phyloP scores from a whole-genome alignment of 805 yeast genomes.

The Ogataea parapolymorpha region DNA sequence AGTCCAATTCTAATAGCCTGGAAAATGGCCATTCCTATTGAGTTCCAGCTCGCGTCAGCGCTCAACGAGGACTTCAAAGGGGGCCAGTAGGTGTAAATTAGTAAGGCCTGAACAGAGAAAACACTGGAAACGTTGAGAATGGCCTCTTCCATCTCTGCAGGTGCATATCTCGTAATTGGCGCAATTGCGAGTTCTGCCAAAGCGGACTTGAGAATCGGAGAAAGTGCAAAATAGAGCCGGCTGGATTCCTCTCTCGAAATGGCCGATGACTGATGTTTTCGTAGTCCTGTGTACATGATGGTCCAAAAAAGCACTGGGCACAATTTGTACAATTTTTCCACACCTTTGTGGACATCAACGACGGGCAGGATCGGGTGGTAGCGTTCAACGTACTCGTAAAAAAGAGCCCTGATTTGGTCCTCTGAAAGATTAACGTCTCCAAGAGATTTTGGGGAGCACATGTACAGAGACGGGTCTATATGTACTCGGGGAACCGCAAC shows the following conservation, averaged over 20 bases:
- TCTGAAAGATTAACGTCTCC: slow-evolving; percentile 65
- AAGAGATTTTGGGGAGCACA: slow-evolving; percentile 64
- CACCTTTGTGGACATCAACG: slow-evolving; percentile 77
- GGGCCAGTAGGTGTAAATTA: slow-evolving; percentile 91
- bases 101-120: slow-evolving; percentile 89
- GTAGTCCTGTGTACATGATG: slow-evolving; percentile 75
- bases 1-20: slow-evolving; percentile 91
- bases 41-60: slow-evolving; percentile 95
- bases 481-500: slow-evolving; percentile 19
- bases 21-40: slow-evolving; percentile 88
- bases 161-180: slow-evolving; percentile 82
- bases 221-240: slow-evolving; percentile 53
- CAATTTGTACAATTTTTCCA: slow-evolving; percentile 70
- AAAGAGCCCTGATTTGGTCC: slow-evolving; percentile 59
- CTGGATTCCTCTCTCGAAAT: slow-evolving; percentile 28
- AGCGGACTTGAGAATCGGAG: slow-evolving; percentile 69
- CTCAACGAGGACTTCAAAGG: slow-evolving; percentile 90
- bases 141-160: slow-evolving; percentile 76
- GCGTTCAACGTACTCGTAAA: slow-evolving; percentile 62
- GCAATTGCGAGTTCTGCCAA: slow-evolving; percentile 85
- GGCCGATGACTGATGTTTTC: slow-evolving; percentile 48
- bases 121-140: slow-evolving; percentile 86
- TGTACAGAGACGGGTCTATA: slow-evolving; percentile 31
- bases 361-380: slow-evolving; percentile 89
- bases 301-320: slow-evolving; percentile 96